Base-by-base conservation (phyloP, 306 rosid species). In the Alnus glutinosa region DNA sequence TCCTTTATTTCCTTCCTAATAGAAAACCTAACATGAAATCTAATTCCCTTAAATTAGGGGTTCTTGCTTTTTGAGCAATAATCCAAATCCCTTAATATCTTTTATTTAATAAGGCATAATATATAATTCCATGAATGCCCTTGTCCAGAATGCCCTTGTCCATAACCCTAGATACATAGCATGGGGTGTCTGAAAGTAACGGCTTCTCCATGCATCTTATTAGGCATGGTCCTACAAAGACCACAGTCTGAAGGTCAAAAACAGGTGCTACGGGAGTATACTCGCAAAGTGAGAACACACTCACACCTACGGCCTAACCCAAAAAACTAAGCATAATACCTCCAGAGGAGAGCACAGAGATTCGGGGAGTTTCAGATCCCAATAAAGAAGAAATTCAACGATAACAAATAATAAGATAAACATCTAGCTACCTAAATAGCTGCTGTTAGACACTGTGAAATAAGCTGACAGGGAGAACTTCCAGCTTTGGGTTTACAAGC, bases 361-460 rank as follows among this genome's bases (percentile, higher is more conserved):
- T 39, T 67, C 39, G 30, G n/a, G 71, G 71, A 39, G 71, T 37
- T 39, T 39, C 37, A 67, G 49, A 13, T 39, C 13, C 50, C 32
- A 39, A 7, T 67, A 46, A 67, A 39, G 71, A 34, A 67, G 42
- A 67, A 39, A 67, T 67, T 39, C 50, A 67, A 67, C 71, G 16
- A 39, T 39, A 8, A 42, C 6, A 39, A 67, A 7, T 16, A 39
- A 8, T 9, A 50, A 39, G 71, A 16, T 58, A 5, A 67, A 67
- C 70, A 12, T 39, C 71, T 39, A 39, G 50, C 50, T 18, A 39
- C 71, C 70, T 16, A 16, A 30, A 37, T 67, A n/a, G 71, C 9
- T 9, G 16, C 32, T 13, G 37, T 64, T 36, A 5, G 70, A 36
- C 4, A 14, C 44, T 16, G 14, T 13, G 44, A 36, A 64, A 34